phyloP scores from a whole-genome alignment of 2,329 filamentous ascomycete genomes.

The Penicillium palitans region DNA sequence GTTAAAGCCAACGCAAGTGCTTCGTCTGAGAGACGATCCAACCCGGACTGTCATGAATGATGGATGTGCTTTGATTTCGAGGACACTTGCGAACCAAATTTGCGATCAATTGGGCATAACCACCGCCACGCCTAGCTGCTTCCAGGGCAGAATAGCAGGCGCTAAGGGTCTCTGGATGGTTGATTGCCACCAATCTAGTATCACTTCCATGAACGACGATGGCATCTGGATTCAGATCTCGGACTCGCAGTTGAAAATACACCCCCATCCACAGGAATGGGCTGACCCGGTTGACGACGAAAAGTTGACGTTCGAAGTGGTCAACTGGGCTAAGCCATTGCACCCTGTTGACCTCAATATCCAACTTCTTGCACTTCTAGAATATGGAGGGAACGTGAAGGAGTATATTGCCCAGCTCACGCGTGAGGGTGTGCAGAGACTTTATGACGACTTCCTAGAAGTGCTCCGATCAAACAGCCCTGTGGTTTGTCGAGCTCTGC shows the following conservation, averaged over 20 bases:
- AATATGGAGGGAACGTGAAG: conserved; percentile 51
- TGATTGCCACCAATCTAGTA: conserved; percentile 40
- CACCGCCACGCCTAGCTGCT: conserved; percentile 49
- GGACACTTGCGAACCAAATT: conserved; percentile 50
- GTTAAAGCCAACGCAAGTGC: conserved; percentile 40
- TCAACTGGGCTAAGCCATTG: conserved; percentile 49
- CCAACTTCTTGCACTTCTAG: conserved; percentile 57
- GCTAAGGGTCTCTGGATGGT: conserved; percentile 65
- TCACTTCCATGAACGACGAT: conserved; percentile 17
- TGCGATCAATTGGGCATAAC: conserved; percentile 46
- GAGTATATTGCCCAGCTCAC: conserved; percentile 47
- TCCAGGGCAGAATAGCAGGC: conserved; percentile 60
- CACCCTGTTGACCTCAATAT: conserved; percentile 52
- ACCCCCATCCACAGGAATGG: conserved; percentile 42
- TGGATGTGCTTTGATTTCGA: conserved; percentile 58
- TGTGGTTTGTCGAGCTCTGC: conserved; percentile 38
- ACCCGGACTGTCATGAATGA: conserved; percentile 48
- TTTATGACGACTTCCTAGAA: conserved; percentile 39
- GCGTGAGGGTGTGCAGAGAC: conserved; percentile 35
- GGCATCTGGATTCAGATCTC: conserved; percentile 58
- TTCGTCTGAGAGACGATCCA: conserved; percentile 34
- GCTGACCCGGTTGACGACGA: conserved; percentile 38
- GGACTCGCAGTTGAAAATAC: conserved; percentile 59
- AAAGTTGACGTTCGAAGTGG: conserved; percentile 59
- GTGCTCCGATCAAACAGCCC: conserved; percentile 38